These are phyloP conservation scores for Carex scoparia DNA, from an alignment of 176 grass and related monocot species.

Conservation along the genomic window DNA sequence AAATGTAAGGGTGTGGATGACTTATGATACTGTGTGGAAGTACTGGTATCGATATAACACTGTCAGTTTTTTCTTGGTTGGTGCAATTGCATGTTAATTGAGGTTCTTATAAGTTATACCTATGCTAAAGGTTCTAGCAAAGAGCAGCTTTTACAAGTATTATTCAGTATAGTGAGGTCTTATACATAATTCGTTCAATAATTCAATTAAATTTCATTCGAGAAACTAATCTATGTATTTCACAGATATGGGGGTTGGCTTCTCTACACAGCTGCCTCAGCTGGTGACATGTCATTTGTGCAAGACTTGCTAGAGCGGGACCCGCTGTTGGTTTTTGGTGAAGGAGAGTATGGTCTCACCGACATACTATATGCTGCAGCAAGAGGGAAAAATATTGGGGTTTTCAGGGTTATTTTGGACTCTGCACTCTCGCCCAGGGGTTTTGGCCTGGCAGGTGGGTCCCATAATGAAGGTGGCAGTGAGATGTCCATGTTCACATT, in stretches of 20 bases:
- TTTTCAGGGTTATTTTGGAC: slow-evolving; percentile 68
- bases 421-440: slow-evolving; percentile 55
- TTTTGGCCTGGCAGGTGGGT: slow-evolving; percentile 24
- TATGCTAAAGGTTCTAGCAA: background rate
- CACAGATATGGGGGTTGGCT: slow-evolving; percentile 78
- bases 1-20: background rate
- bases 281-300: slow-evolving; percentile 62
- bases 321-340: slow-evolving; percentile 74
- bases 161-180: background rate
- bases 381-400: slow-evolving; percentile 41
- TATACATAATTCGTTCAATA: background rate
- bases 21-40: background rate
- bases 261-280: slow-evolving; percentile 76
- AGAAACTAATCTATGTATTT: background rate
- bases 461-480: background rate
- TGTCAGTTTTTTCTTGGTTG: background rate
- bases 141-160: background rate
- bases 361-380: slow-evolving; percentile 83
- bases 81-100: background rate
- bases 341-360: slow-evolving; percentile 94
- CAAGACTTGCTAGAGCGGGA: slow-evolving; percentile 66
- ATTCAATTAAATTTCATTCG: background rate
- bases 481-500: slow-evolving; percentile 38
- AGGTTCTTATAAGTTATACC: background rate
- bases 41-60: background rate